Conservation (phyloP, 2,329 filamentous ascomycete species). For the Microcyclospora tardicrescens region DNA sequence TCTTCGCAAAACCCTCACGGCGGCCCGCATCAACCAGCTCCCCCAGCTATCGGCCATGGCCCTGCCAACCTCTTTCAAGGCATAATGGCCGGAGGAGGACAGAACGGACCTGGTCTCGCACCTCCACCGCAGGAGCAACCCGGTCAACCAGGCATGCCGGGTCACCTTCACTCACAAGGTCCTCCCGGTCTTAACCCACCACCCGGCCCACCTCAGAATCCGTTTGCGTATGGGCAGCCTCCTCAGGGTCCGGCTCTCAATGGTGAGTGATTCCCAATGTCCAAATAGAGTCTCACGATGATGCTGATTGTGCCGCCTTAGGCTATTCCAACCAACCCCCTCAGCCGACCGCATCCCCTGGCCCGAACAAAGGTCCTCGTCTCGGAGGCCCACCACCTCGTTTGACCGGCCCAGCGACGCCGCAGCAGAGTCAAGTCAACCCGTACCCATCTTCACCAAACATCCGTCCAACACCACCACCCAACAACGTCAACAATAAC, state of each 20-base stretch:
- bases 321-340: constrained; percentile 75
- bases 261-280: constrained; percentile 32
- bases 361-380: constrained; percentile 57
- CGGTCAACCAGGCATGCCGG: constrained; percentile 42
- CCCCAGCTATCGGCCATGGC: constrained; percentile 74
- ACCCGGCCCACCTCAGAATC: constrained; percentile 49
- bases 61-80: constrained; percentile 84
- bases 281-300: background rate
- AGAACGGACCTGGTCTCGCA: constrained; percentile 73
- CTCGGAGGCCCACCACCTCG: constrained; percentile 13
- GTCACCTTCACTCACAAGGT: constrained; percentile 60
- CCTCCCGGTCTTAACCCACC: constrained; percentile 51
- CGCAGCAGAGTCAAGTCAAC: constrained; percentile 78
- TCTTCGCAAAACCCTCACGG: constrained; percentile 53
- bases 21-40: constrained; percentile 70
- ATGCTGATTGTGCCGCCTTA: constrained; percentile 13
- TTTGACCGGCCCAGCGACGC: constrained; percentile 58
- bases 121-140: constrained; percentile 47
- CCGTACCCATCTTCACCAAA: constrained; percentile 85
- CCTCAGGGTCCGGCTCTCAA: constrained; percentile 47
- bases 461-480: constrained; percentile 65
- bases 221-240: constrained; percentile 51
- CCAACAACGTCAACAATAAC: constrained; percentile 18
- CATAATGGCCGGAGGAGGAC: constrained; percentile 83
- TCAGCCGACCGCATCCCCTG: constrained; percentile 74